Conservation (phyloP, 1,139 yeast genomes). For the Scheffersomyces insectosa region DNA sequence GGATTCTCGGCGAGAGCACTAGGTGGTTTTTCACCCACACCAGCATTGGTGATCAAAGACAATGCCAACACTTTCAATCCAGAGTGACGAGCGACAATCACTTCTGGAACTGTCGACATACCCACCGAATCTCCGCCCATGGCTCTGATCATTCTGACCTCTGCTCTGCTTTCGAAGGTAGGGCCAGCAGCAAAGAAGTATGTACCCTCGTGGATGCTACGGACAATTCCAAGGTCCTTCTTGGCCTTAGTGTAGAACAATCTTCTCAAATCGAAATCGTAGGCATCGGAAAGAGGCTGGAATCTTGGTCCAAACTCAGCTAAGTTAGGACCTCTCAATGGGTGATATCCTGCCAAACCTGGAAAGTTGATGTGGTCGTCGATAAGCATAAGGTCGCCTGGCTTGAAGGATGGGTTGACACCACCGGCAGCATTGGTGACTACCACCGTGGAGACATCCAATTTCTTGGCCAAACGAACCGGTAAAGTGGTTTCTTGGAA, state of each 20-base stretch:
- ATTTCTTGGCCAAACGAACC: conserved; percentile 65
- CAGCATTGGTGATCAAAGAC: conserved; percentile 82
- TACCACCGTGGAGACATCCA: conserved; percentile 63
- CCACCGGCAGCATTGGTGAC: conserved; percentile 98
- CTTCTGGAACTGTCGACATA: conserved; percentile 98
- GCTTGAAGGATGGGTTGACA: conserved; percentile 58
- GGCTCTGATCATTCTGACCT: conserved; percentile 68
- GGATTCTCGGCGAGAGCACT: conserved; percentile 63
- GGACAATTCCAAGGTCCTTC: conserved; percentile 47
- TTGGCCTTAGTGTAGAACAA: conserved; percentile 55
- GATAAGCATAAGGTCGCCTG: conserved; percentile 90
- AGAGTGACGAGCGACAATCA: conserved; percentile 85
- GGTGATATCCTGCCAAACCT: conserved; percentile 86
- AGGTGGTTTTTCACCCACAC: conserved; percentile 74
- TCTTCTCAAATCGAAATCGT: conserved; percentile 70
- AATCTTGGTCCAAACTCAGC: conserved; percentile 83
- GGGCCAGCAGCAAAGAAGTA: conserved; percentile 91
- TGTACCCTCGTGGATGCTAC: conserved; percentile 81
- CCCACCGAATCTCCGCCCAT: conserved; percentile 96
- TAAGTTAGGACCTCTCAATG: conserved; percentile 85
- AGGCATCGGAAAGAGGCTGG: conserved; percentile 86
- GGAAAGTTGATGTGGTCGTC: conserved; percentile 89
- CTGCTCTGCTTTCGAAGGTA: conserved; percentile 91
- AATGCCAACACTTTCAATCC: conserved; percentile 81
- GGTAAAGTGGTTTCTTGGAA: conserved; percentile 85